These are phyloP conservation scores for Baorangia bicolor DNA, from an alignment of 768 basidiomycete species.

Conservation along the genomic window DNA sequence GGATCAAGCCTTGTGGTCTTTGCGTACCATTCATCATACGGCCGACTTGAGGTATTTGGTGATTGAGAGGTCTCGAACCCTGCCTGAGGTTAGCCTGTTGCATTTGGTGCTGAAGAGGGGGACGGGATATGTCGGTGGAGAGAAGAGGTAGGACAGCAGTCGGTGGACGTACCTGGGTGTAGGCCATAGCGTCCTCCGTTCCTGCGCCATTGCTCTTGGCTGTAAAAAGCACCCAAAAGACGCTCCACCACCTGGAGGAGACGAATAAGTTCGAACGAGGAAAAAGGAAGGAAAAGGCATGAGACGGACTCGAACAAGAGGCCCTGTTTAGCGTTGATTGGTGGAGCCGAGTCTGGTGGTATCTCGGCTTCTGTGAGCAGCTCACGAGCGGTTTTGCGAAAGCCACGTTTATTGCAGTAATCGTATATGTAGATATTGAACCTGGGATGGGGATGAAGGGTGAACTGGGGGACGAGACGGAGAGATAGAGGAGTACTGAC, in stretches of 20 bases:
- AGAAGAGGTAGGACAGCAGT: neutral
- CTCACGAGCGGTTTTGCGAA: slow-evolving; percentile 66
- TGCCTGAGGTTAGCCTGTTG: slow-evolving; percentile 36
- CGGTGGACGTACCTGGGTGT: slow-evolving; percentile 56
- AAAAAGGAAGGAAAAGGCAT: neutral
- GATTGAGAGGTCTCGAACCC: slow-evolving; percentile 22
- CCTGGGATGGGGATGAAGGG: slow-evolving; percentile 41
- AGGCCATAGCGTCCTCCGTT: slow-evolving; percentile 69
- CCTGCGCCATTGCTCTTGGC: slow-evolving; percentile 70
- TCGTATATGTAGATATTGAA: slow-evolving; percentile 90
- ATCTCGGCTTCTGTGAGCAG: slow-evolving; percentile 68
- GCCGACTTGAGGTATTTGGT: slow-evolving; percentile 28
- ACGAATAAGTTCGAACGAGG: neutral
- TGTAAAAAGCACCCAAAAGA: slow-evolving; percentile 83
- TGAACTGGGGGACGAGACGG: slow-evolving; percentile 1
- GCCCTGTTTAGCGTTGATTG: slow-evolving; percentile 82
- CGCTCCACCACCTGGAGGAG: slow-evolving; percentile 75
- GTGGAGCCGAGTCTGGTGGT: slow-evolving; percentile 58
- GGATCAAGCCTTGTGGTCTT: slow-evolving; percentile 14
- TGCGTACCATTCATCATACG: slow-evolving; percentile 37
- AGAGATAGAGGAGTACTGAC: slow-evolving; percentile 41
- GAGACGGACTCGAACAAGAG: slow-evolving; percentile 73
- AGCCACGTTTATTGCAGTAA: slow-evolving; percentile 81
- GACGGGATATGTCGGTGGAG: slow-evolving; percentile 8
- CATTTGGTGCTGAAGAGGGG: slow-evolving; percentile 35